A percentile compares a stretch with the other conserved stretches of the same genome.
Evolutionary conservation across 306 rosid species (phyloP).

Genomic region (Corylus heterophylla): DNA sequence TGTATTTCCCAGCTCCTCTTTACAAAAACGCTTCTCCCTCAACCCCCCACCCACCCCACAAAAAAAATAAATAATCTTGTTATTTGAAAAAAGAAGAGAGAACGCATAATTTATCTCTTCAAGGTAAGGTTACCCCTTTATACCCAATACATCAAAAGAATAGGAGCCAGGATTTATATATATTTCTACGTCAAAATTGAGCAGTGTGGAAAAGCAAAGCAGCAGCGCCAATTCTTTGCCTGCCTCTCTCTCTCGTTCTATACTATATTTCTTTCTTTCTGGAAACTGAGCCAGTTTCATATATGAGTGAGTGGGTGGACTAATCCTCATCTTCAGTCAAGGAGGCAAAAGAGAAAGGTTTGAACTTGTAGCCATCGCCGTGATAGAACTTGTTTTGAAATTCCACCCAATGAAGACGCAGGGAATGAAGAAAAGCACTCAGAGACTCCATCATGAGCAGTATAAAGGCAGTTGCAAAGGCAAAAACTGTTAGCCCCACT

Average conservation of each 20-base stretch:
- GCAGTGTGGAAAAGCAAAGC: constrained; percentile 33
- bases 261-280: constrained; percentile 20
- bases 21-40: constrained; percentile 52
- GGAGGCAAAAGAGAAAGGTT: constrained; percentile 82
- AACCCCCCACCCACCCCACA: constrained; percentile 24
- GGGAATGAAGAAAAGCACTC: constrained; percentile 97
- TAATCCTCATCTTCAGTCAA: constrained; percentile 82
- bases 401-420: constrained; percentile 99
- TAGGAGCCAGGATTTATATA: constrained; percentile 42
- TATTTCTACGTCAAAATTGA: constrained; percentile 40
- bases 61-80: constrained; percentile 17
- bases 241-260: constrained; percentile 10
- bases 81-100: background rate
- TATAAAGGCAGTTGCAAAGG: constrained; percentile 97
- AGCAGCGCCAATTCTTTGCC: constrained; percentile 21
- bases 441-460: constrained; percentile 98
- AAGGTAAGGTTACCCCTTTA: constrained; percentile 14
- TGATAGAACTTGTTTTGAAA: constrained; percentile 93
- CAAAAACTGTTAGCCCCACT: constrained; percentile 84
- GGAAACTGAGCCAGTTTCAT: constrained; percentile 19
- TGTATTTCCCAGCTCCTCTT: constrained; percentile 60
- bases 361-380: constrained; percentile 96
- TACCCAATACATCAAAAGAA: constrained; percentile 41
- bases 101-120: constrained; percentile 18
- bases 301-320: constrained; percentile 15